Evolutionary conservation across 305 asterid species (phyloP).

Genomic region (Fraxinus dipetala): DNA sequence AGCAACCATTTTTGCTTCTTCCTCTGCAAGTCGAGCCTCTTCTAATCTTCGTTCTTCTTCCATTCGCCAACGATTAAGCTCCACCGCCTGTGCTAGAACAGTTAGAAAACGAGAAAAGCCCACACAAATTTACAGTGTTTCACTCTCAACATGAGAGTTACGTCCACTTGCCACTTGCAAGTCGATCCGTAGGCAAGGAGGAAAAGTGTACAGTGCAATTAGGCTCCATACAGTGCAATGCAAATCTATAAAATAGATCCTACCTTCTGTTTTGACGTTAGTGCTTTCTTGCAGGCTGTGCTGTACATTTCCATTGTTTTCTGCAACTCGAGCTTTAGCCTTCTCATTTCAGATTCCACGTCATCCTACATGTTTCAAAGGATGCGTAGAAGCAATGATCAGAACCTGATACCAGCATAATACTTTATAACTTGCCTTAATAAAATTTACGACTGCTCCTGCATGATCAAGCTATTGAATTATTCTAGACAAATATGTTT

Average conservation of each 20-base stretch:
- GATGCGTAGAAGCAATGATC: not conserved
- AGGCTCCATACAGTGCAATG: not conserved
- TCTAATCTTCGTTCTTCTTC: slow-evolving; percentile 72
- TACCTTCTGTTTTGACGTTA: slow-evolving; percentile 73
- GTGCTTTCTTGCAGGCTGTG: slow-evolving; percentile 80
- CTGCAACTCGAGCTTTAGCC: slow-evolving; percentile 72
- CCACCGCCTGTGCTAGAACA: slow-evolving; percentile 48
- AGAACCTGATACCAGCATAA: not conserved
- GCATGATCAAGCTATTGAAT: not conserved
- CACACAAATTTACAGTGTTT: not conserved
- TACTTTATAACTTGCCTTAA: not conserved
- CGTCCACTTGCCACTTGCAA: not conserved
- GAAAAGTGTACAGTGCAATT: not conserved
- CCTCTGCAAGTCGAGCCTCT: slow-evolving; percentile 52
- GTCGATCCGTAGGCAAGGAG: not conserved
- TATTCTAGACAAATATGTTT: not conserved
- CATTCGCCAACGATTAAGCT: slow-evolving; percentile 61
- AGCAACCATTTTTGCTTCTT: slow-evolving; percentile 33
- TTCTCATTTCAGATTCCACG: slow-evolving; percentile 73
- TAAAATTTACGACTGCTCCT: not conserved
- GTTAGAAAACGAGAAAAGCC: not conserved
- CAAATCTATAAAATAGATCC: not conserved
- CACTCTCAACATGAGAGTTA: not conserved
- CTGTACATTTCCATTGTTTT: slow-evolving; percentile 82
- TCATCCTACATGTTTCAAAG: slow-evolving; percentile 46